These are phyloP conservation scores for Lachnellula occidentalis DNA, from an alignment of 2,329 filamentous ascomycete genomes.

Conservation along the genomic window DNA sequence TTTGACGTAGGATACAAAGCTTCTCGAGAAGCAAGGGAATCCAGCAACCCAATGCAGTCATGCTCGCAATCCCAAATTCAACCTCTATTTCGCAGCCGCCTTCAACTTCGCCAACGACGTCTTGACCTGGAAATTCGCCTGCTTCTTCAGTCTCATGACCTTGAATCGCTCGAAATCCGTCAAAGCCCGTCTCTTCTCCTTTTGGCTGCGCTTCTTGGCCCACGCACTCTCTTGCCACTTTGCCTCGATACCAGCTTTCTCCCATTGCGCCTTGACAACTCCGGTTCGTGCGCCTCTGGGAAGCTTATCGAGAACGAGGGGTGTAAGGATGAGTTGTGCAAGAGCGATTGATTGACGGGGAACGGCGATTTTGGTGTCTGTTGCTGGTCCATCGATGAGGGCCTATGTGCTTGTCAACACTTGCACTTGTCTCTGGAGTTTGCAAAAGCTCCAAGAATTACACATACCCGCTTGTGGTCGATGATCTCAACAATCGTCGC, in stretches of 20 bases:
- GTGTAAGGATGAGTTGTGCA: slow-evolving; percentile 79
- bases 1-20: slow-evolving; percentile 59
- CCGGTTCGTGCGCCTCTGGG: slow-evolving; percentile 79
- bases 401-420: slow-evolving; percentile 53
- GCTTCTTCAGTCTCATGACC: slow-evolving; percentile 98
- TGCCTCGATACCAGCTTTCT: slow-evolving; percentile 82
- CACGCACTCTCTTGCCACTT: slow-evolving; percentile 90
- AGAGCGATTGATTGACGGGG: slow-evolving; percentile 84
- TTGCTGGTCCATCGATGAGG: slow-evolving; percentile 90
- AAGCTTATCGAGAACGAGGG: slow-evolving; percentile 79
- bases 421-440: slow-evolving; percentile 12
- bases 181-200: slow-evolving; percentile 80
- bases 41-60: slow-evolving; percentile 50
- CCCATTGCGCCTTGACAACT: slow-evolving; percentile 82
- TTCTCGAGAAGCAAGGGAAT: slow-evolving; percentile 53
- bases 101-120: slow-evolving; percentile 94
- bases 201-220: slow-evolving; percentile 88
- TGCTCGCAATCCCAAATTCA: slow-evolving; percentile 39
- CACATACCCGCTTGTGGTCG: slow-evolving; percentile 99
- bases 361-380: slow-evolving; percentile 71
- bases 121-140: slow-evolving; percentile 96
- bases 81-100: slow-evolving; percentile 61
- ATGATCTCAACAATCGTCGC: slow-evolving; percentile 98
- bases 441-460: slow-evolving; percentile 4
- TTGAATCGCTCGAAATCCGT: slow-evolving; percentile 99